Conservation (phyloP, 208 protist genomes). For the Porcisia deanei region DNA sequence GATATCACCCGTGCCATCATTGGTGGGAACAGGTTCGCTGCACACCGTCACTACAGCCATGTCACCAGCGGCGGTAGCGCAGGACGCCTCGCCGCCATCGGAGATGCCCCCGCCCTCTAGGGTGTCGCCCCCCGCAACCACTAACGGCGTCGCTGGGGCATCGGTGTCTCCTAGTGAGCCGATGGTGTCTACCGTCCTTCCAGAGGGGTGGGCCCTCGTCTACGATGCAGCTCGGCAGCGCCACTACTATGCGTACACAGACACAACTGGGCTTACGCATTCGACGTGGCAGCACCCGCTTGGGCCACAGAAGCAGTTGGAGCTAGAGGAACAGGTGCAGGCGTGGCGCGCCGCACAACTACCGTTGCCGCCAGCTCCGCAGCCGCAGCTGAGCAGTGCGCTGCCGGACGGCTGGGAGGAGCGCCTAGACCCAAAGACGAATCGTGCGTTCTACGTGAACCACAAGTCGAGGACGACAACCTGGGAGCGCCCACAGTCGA, state of each 20-base stretch:
- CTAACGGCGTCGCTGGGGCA: background rate
- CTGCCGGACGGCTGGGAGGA: conserved; percentile 46
- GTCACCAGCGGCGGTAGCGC: conserved; percentile 19
- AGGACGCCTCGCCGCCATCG: conserved; percentile 18
- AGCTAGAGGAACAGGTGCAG: conserved; percentile 44
- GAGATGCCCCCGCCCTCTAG: conserved; percentile 22
- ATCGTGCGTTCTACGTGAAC: conserved; percentile 58
- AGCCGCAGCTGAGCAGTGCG: conserved; percentile 3
- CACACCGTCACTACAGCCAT: conserved; percentile 23
- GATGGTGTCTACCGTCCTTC: conserved; percentile 52
- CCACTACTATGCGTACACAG: conserved; percentile 67
- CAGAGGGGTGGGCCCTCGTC: conserved; percentile 53
- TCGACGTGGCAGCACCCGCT: conserved; percentile 74
- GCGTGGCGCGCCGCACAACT: conserved; percentile 16
- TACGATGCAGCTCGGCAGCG: conserved; percentile 52
- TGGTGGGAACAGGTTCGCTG: conserved; percentile 17
- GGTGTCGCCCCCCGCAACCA: background rate
- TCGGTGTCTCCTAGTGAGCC: conserved; percentile 32
- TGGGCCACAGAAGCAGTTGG: conserved; percentile 44
- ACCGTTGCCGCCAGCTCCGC: conserved; percentile 14
- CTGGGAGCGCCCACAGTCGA: conserved; percentile 36
- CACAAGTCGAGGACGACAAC: conserved; percentile 50
- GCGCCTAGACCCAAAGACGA: conserved; percentile 28
- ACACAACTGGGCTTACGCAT: conserved; percentile 28
- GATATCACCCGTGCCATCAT: background rate